These are phyloP conservation scores for Plantago major DNA, from an alignment of 257 asterid species.

Conservation along the genomic window DNA sequence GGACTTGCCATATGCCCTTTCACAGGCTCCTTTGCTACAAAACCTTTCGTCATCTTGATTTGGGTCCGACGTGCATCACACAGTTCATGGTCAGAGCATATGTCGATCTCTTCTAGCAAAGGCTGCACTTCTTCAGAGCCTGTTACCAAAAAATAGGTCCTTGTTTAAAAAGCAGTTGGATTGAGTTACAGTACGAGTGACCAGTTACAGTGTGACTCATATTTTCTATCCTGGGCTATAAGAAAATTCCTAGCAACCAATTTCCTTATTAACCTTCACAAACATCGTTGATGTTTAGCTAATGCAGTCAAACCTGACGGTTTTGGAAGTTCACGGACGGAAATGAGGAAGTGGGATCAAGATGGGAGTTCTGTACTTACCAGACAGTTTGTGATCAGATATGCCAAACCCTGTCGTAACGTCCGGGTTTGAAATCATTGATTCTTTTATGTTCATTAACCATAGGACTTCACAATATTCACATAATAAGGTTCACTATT, in stretches of 20 bases:
- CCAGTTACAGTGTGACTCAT: not conserved
- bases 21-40: slow-evolving; percentile 75
- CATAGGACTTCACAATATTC: too few species aligned
- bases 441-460: not conserved
- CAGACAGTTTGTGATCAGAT: too few species aligned
- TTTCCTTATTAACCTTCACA: not conserved
- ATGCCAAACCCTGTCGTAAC: too few species aligned
- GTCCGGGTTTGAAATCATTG: not conserved
- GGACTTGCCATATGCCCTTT: slow-evolving; percentile 86
- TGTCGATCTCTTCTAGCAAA: slow-evolving; percentile 42
- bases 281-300: not conserved
- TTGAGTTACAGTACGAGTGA: not conserved
- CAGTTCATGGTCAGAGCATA: slow-evolving; percentile 74
- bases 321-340: too few species aligned
- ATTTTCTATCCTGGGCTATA: not conserved
- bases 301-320: not conserved
- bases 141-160: slow-evolving; percentile 21
- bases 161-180: not conserved
- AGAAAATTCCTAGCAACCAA: not conserved
- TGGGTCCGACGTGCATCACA: slow-evolving; percentile 72
- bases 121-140: slow-evolving; percentile 85
- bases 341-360: too few species aligned
- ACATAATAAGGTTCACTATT: too few species aligned
- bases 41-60: slow-evolving; percentile 85
- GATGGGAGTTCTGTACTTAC: too few species aligned